A percentile compares a stretch with the other conserved stretches of the same genome.
Evolutionary conservation across 2,329 filamentous ascomycete genomes (phyloP).

Genomic region (Fusarium sp.): DNA sequence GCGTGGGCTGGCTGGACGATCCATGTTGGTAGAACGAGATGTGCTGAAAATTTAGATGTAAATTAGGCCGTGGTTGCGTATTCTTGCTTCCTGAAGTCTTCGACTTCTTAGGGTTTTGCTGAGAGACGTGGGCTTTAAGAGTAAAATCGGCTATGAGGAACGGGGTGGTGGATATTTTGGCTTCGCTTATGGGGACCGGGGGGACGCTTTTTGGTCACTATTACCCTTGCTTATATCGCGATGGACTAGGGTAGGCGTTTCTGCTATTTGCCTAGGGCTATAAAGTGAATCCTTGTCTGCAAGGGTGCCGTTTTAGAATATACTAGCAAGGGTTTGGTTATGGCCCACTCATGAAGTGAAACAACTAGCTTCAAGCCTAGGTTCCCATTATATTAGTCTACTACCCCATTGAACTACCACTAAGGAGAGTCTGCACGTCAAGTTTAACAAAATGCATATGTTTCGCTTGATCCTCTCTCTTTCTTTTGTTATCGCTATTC

Average conservation of each 20-base stretch:
- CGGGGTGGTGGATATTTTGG: background rate
- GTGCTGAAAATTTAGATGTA: background rate
- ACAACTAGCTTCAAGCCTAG: background rate
- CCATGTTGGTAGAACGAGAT: slow-evolving; percentile 6
- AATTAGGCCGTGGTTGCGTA: background rate
- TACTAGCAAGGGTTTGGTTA: background rate
- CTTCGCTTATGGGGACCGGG: background rate
- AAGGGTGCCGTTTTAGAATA: background rate
- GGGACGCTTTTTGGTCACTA: background rate
- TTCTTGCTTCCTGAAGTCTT: background rate
- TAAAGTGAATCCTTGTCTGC: background rate
- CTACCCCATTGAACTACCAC: background rate
- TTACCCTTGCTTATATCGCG: background rate
- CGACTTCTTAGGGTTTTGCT: background rate
- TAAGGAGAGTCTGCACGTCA: background rate
- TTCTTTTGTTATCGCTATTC: background rate
- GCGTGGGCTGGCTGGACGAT: slow-evolving; percentile 14
- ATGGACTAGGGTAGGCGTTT: background rate
- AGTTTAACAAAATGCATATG: background rate
- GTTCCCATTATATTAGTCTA: background rate
- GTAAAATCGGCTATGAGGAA: background rate
- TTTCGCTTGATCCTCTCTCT: background rate
- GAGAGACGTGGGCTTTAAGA: background rate
- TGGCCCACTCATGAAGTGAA: background rate
- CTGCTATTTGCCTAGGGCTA: background rate